These are phyloP conservation scores for Clitoria ternatea DNA, from an alignment of 306 rosid genomes.

Conservation along the genomic window DNA sequence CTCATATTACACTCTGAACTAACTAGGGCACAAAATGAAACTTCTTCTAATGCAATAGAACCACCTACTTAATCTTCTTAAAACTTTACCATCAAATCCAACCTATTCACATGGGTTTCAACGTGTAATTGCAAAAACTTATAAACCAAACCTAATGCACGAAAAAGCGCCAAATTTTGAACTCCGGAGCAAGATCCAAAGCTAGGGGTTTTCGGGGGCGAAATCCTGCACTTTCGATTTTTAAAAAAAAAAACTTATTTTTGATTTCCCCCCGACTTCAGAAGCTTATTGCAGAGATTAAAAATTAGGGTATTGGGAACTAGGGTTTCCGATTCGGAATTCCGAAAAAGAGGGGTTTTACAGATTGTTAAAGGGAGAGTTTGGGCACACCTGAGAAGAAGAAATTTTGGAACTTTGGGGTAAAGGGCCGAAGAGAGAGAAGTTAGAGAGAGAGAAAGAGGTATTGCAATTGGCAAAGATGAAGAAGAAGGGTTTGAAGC, in stretches of 20 bases:
- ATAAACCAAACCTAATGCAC: constrained; percentile 42
- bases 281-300: constrained; percentile 17
- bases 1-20: constrained; percentile 32
- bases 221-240: constrained; percentile 20
- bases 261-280: constrained; percentile 10
- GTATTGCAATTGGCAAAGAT: constrained; percentile 12
- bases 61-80: constrained; percentile 30
- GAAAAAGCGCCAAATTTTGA: constrained; percentile 32
- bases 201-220: constrained; percentile 61
- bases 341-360: constrained; percentile 15
- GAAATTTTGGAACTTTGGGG: constrained; percentile 22
- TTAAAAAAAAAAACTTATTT: neutral
- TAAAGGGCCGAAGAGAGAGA: constrained; percentile 21
- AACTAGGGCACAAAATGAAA: constrained; percentile 11
- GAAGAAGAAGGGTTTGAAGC: constrained; percentile 38
- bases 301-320: constrained; percentile 24
- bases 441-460: neutral
- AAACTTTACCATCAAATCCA: constrained; percentile 29
- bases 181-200: constrained; percentile 46
- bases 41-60: constrained; percentile 2
- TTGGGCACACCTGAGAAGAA: constrained; percentile 30
- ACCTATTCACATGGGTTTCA: constrained; percentile 17
- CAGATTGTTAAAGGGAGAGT: neutral
- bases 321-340: constrained; percentile 51
- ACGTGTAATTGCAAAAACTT: constrained; percentile 19